Evolutionary conservation across 2,329 filamentous ascomycete species (phyloP), one percentile per base, ranked within the genome.

Genomic region (Pyrenophora graminea): DNA sequence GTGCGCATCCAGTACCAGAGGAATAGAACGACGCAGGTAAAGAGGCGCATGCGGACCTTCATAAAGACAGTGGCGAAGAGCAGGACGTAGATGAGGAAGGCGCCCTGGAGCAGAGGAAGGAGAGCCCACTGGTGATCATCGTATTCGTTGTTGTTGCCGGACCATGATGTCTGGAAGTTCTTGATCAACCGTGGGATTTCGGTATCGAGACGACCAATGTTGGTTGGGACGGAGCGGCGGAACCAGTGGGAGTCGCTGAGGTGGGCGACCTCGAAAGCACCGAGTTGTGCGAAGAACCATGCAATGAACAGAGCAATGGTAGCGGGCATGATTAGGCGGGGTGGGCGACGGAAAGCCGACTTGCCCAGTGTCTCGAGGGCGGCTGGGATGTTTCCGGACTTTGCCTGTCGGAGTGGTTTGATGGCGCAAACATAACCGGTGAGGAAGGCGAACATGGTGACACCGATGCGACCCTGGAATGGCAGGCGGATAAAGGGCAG

Each of bases 81-180:
- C 23, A 78, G 62, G 5, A 80, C 71, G 55, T 80, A 82, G 31
- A 81, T 76, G 55, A 79, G 71, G 72, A 82, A 80, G 0, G 79
- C 78, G 9, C 78, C 78, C 49, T 77, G 68, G 4, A 82, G 64
- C 40, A 82, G 66, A 10, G 78, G 79, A 23, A 80, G 66, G 60
- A 82, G 74, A 3, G 80, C 79, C 80, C 80, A 83, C 59, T 82
- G 80, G 53, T 82, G 80, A 48, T 80, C 75, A 59, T 83, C 80
- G 47, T 80, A 82, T 7, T 76, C 71, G 67, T 80, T 81, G 59
- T 77, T 77, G 1, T 75, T 76, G 45, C 73, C 78, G 10, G 79
- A 80, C 80, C 80, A 83, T 9, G 76, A 77, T 8, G 68, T 73
- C 19, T 80, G 68, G 56, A 80, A 78, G 53, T 76, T 76, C 51